These are phyloP conservation scores for Penicillium hesseltinei DNA, from an alignment of 2,329 filamentous ascomycete genomes.

Conservation along the genomic window DNA sequence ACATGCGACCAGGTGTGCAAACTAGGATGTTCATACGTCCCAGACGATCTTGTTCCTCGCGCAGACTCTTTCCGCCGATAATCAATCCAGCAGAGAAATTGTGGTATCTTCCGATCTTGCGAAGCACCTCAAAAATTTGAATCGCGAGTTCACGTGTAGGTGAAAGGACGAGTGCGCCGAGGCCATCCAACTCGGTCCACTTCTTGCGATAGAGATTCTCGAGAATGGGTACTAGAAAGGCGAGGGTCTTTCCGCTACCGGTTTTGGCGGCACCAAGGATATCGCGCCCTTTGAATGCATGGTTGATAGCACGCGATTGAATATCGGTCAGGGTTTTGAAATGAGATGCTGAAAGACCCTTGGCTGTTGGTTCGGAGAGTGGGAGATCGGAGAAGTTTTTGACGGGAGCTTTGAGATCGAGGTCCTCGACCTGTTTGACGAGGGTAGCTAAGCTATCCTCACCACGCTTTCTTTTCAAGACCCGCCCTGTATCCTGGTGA, in stretches of 20 bases:
- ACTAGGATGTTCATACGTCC: conserved; percentile 95
- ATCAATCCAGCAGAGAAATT: conserved; percentile 88
- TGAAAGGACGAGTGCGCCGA: conserved; percentile 88
- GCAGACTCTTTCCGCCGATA: conserved; percentile 87
- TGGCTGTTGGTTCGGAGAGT: conserved; percentile 74
- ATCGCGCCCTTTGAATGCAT: conserved; percentile 80
- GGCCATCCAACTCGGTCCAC: conserved; percentile 87
- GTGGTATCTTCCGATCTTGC: conserved; percentile 86
- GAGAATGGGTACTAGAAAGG: conserved; percentile 86
- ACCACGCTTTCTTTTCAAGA: conserved; percentile 48
- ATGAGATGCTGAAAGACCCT: conserved; percentile 79
- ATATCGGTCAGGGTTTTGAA: conserved; percentile 90
- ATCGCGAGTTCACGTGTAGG: conserved; percentile 93
- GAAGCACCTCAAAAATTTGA: conserved; percentile 92
- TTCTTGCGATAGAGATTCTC: conserved; percentile 86
- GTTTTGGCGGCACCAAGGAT: conserved; percentile 95
- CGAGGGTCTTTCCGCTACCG: conserved; percentile 90
- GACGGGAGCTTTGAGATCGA: conserved; percentile 49
- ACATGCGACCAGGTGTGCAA: conserved; percentile 88
- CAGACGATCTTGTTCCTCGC: conserved; percentile 81
- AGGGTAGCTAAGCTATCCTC: conserved; percentile 46
- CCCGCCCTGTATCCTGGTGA: conserved; percentile 26
- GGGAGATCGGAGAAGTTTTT: conserved; percentile 80
- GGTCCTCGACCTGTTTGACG: conserved; percentile 43
- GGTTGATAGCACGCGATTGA: conserved; percentile 82